Base-by-base conservation (phyloP, 495 filamentous ascomycete species). In the Aspergillus bertholletiae region DNA sequence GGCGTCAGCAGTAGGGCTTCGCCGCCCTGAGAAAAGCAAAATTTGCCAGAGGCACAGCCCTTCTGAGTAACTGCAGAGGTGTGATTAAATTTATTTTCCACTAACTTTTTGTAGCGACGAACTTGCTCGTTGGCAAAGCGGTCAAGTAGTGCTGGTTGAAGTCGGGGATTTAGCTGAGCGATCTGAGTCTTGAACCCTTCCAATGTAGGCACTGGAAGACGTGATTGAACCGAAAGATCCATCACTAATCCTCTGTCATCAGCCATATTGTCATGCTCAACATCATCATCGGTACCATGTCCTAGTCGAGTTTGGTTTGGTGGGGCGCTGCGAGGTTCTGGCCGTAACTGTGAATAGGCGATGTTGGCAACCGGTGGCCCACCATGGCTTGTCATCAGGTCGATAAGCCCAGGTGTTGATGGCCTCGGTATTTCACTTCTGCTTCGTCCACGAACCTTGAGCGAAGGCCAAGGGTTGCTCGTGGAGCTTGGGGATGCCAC, bases 61-160 rank as follows among this genome's bases (percentile, higher is more conserved):
- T 57, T 53, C 30, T 75, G 72, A 18, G 67, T 68, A 15, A 86
- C 73, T 3, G 78, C 78, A 47, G 78, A 74, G 0, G 81, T 67
- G 63, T 96, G 92, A 59, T 88, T 90, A 23, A 86, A 78, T 58
- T 86, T 85, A 46, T 81, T 70, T 20, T 84, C 87, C 28, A 94
- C 79, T 28, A 97, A 76, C 39, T 82, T 83, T 70, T 90, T 92
- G 67, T 92, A 96, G 35, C 92, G 83, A 48, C 81, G 77, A 34
- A 85, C 72, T 62, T 96, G 89, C 62, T 96, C 90, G 53, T 87
- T 75, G 0, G 87, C 89, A 58, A 96, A 86, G 41, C 93, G 84
- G n/a, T 93, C 87, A 17, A 93, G 80, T 59, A 97, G 73, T 62
- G 81, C 89, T 17, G 73, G 78, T 46, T 82, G 76, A n/a, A 88